phyloP scores from a whole-genome alignment of 2,329 filamentous ascomycete genomes.

The Elsinoe perseae region DNA sequence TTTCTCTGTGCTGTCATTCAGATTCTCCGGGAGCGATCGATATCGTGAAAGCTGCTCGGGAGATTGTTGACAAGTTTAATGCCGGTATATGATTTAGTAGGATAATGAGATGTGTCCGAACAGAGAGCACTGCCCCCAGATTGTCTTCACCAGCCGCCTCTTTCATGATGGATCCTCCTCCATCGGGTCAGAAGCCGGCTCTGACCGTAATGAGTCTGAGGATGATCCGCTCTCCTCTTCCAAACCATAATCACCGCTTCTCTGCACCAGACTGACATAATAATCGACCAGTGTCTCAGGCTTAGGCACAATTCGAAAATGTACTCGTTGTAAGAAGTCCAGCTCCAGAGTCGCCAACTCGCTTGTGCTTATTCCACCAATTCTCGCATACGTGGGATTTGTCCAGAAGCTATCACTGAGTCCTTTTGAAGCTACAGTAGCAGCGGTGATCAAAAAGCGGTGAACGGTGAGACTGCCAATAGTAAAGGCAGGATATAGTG shows the following conservation, averaged over 20 bases:
- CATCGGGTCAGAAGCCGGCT: slow-evolving; percentile 2
- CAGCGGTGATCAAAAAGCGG: slow-evolving; percentile 91
- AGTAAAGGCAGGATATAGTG: slow-evolving; percentile 86
- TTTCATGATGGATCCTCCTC: slow-evolving; percentile 13
- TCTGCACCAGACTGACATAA: slow-evolving; percentile 74
- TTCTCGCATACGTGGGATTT: slow-evolving; percentile 88
- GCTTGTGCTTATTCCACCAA: slow-evolving; percentile 82
- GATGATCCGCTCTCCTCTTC: slow-evolving; percentile 25
- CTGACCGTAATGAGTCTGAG: not conserved
- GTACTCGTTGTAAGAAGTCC: slow-evolving; percentile 83
- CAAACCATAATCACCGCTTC: slow-evolving; percentile 53
- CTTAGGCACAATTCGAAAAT: slow-evolving; percentile 95
- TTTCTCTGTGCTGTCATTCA: slow-evolving; percentile 39
- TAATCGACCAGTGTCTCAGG: slow-evolving; percentile 91
- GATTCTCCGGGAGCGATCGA: slow-evolving; percentile 39
- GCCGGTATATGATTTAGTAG: not conserved
- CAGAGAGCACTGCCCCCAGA: not conserved
- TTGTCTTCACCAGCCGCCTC: not conserved
- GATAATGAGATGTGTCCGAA: not conserved
- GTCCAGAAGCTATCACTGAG: slow-evolving; percentile 98
- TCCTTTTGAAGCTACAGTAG: slow-evolving; percentile 91
- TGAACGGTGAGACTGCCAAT: slow-evolving; percentile 95
- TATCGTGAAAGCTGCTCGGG: slow-evolving; percentile 37
- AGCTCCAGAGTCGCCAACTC: slow-evolving; percentile 88
- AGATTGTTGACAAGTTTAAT: slow-evolving; percentile 38